Conservation (phyloP, 306 rosid genomes). For the Coriaria nepalensis region DNA sequence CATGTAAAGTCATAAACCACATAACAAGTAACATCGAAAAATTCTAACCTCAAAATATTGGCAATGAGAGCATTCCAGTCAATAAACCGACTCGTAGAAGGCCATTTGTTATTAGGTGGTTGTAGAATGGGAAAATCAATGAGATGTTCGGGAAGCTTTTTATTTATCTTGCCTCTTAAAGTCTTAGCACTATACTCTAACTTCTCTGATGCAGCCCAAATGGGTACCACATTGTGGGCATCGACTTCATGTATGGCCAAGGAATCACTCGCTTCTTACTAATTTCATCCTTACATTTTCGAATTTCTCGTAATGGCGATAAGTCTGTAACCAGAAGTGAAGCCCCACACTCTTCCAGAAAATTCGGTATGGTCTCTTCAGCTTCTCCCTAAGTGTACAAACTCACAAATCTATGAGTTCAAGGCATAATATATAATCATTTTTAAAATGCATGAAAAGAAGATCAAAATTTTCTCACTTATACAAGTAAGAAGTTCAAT, state of each 20-base stretch:
- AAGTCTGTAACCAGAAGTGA: conserved; percentile 76
- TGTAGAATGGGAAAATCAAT: conserved; percentile 53
- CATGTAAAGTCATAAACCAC: neutral
- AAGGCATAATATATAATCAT: neutral
- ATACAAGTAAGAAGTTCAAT: neutral
- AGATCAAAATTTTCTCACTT: neutral
- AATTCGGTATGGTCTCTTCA: conserved; percentile 55
- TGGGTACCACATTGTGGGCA: conserved; percentile 81
- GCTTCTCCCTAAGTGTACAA: conserved; percentile 57
- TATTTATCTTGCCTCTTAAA: conserved; percentile 67
- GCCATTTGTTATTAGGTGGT: conserved; percentile 49
- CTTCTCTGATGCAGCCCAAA: conserved; percentile 78
- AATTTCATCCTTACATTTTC: conserved; percentile 59
- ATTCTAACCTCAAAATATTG: conserved; percentile 54
- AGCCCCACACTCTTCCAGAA: conserved; percentile 69
- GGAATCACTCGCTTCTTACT: conserved; percentile 44
- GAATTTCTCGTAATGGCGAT: conserved; percentile 61
- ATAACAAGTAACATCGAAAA: neutral
- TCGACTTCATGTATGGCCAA: conserved; percentile 77
- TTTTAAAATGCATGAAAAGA: neutral
- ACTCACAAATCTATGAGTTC: conserved; percentile 8
- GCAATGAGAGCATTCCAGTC: conserved; percentile 65
- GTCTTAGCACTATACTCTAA: conserved; percentile 85
- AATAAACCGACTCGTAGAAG: conserved; percentile 10
- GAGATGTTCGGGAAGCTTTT: conserved; percentile 61